Conservation (phyloP, 2,329 filamentous ascomycete genomes). For the Scleromitrula shiraiana region DNA sequence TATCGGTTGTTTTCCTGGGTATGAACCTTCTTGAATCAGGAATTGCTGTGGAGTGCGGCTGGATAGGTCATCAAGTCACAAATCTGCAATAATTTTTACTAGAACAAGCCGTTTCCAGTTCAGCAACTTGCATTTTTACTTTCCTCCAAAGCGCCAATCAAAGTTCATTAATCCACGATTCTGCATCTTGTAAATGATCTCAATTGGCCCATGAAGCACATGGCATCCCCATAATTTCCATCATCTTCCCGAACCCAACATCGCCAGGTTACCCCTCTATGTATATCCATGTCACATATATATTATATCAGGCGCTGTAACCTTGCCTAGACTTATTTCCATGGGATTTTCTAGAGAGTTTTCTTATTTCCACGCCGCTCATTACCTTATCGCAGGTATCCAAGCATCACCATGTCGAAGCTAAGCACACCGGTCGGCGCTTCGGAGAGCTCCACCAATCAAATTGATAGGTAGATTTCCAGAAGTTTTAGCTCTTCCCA, state of each 20-base stretch:
- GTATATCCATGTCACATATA: neutral
- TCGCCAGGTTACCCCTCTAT: slow-evolving; percentile 10
- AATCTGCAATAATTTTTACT: too few relatives aligned
- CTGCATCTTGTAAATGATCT: neutral
- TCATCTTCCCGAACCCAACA: slow-evolving; percentile 5
- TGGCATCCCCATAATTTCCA: slow-evolving; percentile 5
- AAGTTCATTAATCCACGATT: neutral
- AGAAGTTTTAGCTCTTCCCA: neutral
- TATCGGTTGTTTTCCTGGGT: too few relatives aligned
- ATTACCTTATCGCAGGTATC: neutral
- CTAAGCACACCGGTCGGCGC: neutral
- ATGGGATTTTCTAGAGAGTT: neutral
- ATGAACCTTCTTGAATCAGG: too few relatives aligned
- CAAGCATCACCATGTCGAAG: neutral
- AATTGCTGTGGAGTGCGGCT: too few relatives aligned
- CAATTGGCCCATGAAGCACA: slow-evolving; percentile 6
- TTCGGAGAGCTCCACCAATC: slow-evolving; percentile 1
- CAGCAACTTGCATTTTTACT: neutral
- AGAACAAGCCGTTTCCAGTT: neutral
- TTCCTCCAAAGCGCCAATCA: neutral
- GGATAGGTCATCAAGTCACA: too few relatives aligned
- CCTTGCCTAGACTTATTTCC: neutral
- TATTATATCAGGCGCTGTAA: slow-evolving; percentile 1
- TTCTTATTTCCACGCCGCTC: neutral
- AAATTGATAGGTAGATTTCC: neutral